A percentile compares a stretch with the other conserved stretches of the same genome.
These are phyloP conservation scores for Alternaria gansuensis DNA, from an alignment of 2,329 filamentous ascomycete genomes.

Conservation along the genomic window DNA sequence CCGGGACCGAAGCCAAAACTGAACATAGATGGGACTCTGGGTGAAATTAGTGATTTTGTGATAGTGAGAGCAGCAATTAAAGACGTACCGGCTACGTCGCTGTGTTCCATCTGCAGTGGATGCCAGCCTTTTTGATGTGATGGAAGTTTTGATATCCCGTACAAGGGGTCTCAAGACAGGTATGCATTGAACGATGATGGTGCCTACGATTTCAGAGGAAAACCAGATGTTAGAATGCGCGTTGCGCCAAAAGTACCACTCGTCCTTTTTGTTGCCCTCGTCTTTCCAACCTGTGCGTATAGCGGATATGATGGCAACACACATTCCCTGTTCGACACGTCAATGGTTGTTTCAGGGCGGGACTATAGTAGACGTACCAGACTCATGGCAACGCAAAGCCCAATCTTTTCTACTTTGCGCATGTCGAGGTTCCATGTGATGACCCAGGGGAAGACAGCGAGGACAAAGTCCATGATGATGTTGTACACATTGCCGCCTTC, in stretches of 20 bases:
- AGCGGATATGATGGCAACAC: slow-evolving; percentile 61
- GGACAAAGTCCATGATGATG: slow-evolving; percentile 63
- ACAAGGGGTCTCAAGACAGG: slow-evolving; percentile 62
- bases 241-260: slow-evolving; percentile 61
- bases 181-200: slow-evolving; percentile 65
- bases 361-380: slow-evolving; percentile 39
- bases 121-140: slow-evolving; percentile 49
- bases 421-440: slow-evolving; percentile 61
- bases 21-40: slow-evolving; percentile 16
- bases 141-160: slow-evolving; percentile 53
- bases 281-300: slow-evolving; percentile 62
- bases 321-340: slow-evolving; percentile 49
- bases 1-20: slow-evolving; percentile 20
- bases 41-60: slow-evolving; percentile 2
- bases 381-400: slow-evolving; percentile 62
- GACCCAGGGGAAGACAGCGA: slow-evolving; percentile 62
- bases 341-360: slow-evolving; percentile 2
- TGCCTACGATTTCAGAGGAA: slow-evolving; percentile 63
- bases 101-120: slow-evolving; percentile 25
- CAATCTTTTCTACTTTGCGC: slow-evolving; percentile 60
- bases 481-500: slow-evolving; percentile 64
- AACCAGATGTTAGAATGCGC: slow-evolving; percentile 60
- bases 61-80: neutral
- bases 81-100: slow-evolving; percentile 29
- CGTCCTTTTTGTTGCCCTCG: slow-evolving; percentile 57